Conservation (phyloP, 805 yeast species). For the Wickerhamiella allomyrinae region DNA sequence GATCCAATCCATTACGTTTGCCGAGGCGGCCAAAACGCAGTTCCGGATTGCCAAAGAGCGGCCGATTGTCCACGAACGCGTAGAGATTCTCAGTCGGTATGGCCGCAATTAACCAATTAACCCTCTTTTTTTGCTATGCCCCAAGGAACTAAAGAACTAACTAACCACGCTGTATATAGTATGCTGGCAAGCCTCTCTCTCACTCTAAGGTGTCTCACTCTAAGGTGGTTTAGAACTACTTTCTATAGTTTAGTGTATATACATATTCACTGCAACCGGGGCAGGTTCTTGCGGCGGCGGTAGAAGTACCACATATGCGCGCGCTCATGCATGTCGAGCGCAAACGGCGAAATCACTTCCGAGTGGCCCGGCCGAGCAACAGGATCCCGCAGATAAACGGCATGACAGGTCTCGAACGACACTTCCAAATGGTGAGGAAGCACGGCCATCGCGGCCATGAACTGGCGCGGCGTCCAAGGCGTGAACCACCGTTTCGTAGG, state of each 20-base stretch:
- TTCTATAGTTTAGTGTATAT: neutral
- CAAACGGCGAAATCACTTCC: slow-evolving; percentile 86
- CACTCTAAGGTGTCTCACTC: too few relatives aligned
- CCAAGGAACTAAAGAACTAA: too few relatives aligned
- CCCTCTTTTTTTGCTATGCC: too few relatives aligned
- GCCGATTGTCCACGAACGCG: slow-evolving; percentile 22
- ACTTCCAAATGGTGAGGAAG: slow-evolving; percentile 86
- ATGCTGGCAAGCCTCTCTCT: too few relatives aligned
- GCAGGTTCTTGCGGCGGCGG: slow-evolving; percentile 24
- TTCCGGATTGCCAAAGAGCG: slow-evolving; percentile 37
- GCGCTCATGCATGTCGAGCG: slow-evolving; percentile 69
- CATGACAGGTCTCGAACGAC: slow-evolving; percentile 85
- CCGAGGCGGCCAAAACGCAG: slow-evolving; percentile 89
- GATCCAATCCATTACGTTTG: slow-evolving; percentile 77
- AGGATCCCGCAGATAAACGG: slow-evolving; percentile 92
- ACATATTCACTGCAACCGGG: slow-evolving; percentile 6
- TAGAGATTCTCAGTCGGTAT: slow-evolving; percentile 17
- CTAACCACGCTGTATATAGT: too few relatives aligned
- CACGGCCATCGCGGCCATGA: slow-evolving; percentile 82
- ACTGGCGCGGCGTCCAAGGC: slow-evolving; percentile 93
- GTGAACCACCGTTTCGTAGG: slow-evolving; percentile 77
- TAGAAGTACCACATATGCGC: slow-evolving; percentile 76
- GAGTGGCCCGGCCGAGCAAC: slow-evolving; percentile 94
- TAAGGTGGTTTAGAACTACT: too few relatives aligned
- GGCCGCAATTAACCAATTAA: too few relatives aligned